phyloP scores from a whole-genome alignment of 495 filamentous ascomycete genomes.

The Penicillium paradoxum region DNA sequence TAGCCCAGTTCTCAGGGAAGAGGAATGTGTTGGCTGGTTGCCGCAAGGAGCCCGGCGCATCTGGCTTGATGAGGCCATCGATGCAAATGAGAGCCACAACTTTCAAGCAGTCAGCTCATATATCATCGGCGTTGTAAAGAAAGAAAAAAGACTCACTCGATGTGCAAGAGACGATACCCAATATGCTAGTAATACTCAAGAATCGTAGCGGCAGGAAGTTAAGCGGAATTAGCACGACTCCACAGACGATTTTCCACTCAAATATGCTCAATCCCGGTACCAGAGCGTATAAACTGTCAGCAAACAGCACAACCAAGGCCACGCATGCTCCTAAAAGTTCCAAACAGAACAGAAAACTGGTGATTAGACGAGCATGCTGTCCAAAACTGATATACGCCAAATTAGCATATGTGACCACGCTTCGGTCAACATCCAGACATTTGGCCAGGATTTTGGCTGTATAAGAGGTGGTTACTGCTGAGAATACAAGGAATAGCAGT shows the following conservation, averaged over 20 bases:
- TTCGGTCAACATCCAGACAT: slow-evolving; percentile 83
- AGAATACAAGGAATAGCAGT: slow-evolving; percentile 65
- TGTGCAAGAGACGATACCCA: slow-evolving; percentile 84
- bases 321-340: slow-evolving; percentile 88
- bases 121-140: background rate
- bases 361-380: slow-evolving; percentile 69
- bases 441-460: slow-evolving; percentile 83
- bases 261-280: slow-evolving; percentile 67
- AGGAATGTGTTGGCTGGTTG: slow-evolving; percentile 72
- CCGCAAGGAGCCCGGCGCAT: slow-evolving; percentile 74
- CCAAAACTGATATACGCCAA: slow-evolving; percentile 91
- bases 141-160: slow-evolving; percentile 57
- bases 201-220: slow-evolving; percentile 81
- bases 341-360: slow-evolving; percentile 79
- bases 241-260: slow-evolving; percentile 85
- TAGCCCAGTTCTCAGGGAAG: slow-evolving; percentile 81
- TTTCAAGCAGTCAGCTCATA: slow-evolving; percentile 28
- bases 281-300: slow-evolving; percentile 77
- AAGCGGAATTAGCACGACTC: slow-evolving; percentile 73
- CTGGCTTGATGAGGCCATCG: slow-evolving; percentile 79
- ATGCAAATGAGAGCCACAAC: slow-evolving; percentile 75
- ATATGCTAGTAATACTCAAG: slow-evolving; percentile 82
- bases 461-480: slow-evolving; percentile 72
- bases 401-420: slow-evolving; percentile 83
- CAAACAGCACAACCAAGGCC: slow-evolving; percentile 88